A percentile compares a stretch with the other conserved stretches of the same genome.
phyloP scores from a whole-genome alignment of 208 protist species.

The Entamoeba dispar region DNA sequence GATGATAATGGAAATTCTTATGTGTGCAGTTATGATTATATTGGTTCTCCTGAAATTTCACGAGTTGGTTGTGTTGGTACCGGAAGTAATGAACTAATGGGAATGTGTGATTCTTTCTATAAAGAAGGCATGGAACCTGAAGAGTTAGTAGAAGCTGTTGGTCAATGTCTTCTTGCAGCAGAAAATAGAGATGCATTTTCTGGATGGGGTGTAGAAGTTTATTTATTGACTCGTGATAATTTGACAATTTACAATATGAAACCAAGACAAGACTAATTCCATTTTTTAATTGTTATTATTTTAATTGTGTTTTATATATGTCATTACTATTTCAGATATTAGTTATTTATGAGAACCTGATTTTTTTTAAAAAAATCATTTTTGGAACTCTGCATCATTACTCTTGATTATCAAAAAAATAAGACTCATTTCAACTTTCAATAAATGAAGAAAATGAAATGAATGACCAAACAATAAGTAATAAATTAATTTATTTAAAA shows the following conservation, averaged over 20 bases:
- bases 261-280: background rate
- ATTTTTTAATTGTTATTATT: too few species aligned
- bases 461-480: too few species aligned
- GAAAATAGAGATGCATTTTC: constrained; percentile 14
- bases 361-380: too few species aligned
- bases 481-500: too few species aligned
- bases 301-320: too few species aligned
- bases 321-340: too few species aligned
- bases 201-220: constrained; percentile 13
- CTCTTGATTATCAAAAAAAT: too few species aligned
- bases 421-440: too few species aligned
- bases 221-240: background rate
- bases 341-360: too few species aligned
- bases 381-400: too few species aligned
- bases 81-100: constrained; percentile 71
- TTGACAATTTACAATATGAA: background rate
- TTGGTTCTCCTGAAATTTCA: constrained; percentile 64
- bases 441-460: too few species aligned
- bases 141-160: background rate
- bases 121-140: constrained; percentile 50
- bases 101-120: constrained; percentile 85
- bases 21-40: constrained; percentile 76
- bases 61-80: constrained; percentile 87
- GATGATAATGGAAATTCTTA: constrained; percentile 61
- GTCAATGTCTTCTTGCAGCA: background rate